Conservation (phyloP, 371 early-diverging fungal species). For the Saksenaea vasiformis region DNA sequence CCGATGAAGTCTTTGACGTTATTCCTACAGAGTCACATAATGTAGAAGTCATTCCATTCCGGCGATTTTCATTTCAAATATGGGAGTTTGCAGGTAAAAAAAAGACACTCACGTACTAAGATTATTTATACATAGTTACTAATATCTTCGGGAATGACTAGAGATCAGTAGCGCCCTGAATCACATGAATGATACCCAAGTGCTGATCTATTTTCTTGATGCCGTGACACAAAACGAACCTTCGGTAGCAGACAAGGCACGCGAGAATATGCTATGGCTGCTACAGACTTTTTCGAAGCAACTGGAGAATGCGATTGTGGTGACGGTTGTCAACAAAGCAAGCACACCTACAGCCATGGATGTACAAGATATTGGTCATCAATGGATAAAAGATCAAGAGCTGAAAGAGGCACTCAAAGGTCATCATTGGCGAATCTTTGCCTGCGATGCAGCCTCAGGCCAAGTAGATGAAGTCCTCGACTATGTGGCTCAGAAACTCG, state of each 20-base stretch:
- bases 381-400: constrained; percentile 26
- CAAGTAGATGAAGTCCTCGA: constrained; percentile 20
- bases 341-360: constrained; percentile 19
- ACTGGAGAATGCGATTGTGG: constrained; percentile 28
- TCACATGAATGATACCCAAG: constrained; percentile 27
- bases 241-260: constrained; percentile 19
- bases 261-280: constrained; percentile 30
- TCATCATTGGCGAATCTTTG: constrained; percentile 41
- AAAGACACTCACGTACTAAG: neutral
- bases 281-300: constrained; percentile 18
- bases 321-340: constrained; percentile 37
- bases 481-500: constrained; percentile 16
- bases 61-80: constrained; percentile 22
- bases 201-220: constrained; percentile 36
- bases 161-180: constrained; percentile 27
- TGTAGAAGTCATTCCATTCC: constrained; percentile 33
- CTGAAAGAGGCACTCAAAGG: constrained; percentile 22
- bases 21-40: constrained; percentile 32
- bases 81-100: constrained; percentile 42
- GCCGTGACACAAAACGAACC: constrained; percentile 17
- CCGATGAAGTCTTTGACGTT: constrained; percentile 33
- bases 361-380: constrained; percentile 35
- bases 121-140: neutral
- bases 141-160: too few relatives aligned
- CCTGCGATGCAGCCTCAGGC: constrained; percentile 28